A percentile compares a stretch with the other conserved stretches of the same genome.
Evolutionary conservation across 345 rosid genomes (phyloP).

Genomic region (Psidium friedrichsthalianum): DNA sequence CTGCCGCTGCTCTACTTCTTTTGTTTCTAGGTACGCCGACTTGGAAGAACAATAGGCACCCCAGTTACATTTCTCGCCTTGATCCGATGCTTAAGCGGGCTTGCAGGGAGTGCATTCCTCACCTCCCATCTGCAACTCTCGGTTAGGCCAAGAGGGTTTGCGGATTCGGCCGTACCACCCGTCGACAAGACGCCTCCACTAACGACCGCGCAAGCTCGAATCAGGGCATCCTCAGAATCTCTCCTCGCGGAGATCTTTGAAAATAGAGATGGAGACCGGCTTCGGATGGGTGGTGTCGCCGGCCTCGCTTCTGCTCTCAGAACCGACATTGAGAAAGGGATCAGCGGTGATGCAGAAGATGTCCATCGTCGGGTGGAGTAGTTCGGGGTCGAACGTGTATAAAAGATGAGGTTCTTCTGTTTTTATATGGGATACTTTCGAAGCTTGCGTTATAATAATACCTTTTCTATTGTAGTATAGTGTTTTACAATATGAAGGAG

Average conservation of each 20-base stretch:
- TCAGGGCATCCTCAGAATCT: background rate
- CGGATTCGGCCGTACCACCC: background rate
- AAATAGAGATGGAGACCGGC: background rate
- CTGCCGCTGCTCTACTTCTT: too few species aligned
- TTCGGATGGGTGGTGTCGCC: conserved; percentile 27
- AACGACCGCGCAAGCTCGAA: background rate
- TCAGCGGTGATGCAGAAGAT: conserved; percentile 19
- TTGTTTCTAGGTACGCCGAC: too few species aligned
- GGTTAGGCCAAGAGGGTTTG: background rate
- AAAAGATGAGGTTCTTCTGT: too few species aligned
- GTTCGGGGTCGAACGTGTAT: too few species aligned
- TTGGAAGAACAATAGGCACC: too few species aligned
- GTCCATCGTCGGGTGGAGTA: background rate
- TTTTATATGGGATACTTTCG: conserved; percentile 33
- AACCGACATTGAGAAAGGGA: conserved; percentile 26
- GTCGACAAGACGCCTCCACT: background rate
- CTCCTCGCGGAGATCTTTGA: background rate
- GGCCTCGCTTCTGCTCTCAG: conserved; percentile 27
- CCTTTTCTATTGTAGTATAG: too few species aligned
- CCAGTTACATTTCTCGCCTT: too few species aligned
- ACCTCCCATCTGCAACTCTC: background rate
- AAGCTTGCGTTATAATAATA: too few species aligned
- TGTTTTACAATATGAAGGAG: conserved; percentile 1
- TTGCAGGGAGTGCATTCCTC: background rate
- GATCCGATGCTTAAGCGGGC: background rate